Evolutionary conservation across 805 yeast species (phyloP).

Genomic region (Lachancea kluyveri): DNA sequence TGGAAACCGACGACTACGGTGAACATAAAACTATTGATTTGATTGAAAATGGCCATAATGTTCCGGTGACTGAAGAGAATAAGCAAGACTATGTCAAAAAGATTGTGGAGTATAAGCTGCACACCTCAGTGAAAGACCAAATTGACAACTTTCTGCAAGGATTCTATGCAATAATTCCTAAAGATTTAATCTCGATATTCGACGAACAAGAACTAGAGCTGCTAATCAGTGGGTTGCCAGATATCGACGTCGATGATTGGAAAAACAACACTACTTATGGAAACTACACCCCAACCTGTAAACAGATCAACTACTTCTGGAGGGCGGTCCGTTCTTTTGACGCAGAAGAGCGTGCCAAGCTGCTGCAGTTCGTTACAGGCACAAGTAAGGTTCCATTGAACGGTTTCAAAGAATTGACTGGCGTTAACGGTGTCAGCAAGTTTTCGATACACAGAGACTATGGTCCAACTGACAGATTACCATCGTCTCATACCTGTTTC

Average conservation of each 20-base stretch:
- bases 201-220: conserved; percentile 95
- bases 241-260: conserved; percentile 96
- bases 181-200: conserved; percentile 76
- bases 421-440: conserved; percentile 78
- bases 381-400: conserved; percentile 92
- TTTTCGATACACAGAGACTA: conserved; percentile 88
- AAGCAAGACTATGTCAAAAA: conserved; percentile 81
- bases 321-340: conserved; percentile 93
- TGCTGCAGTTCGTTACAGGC: conserved; percentile 94
- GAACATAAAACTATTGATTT: conserved; percentile 80
- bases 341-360: conserved; percentile 86
- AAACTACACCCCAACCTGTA: conserved; percentile 75
- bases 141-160: conserved; percentile 81
- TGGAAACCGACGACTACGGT: conserved; percentile 91
- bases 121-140: conserved; percentile 79
- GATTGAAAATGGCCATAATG: conserved; percentile 72
- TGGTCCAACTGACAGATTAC: conserved; percentile 78
- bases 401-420: conserved; percentile 86
- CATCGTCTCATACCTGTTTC: conserved; percentile 95
- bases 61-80: conserved; percentile 84
- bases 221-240: conserved; percentile 90
- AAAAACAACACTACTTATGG: conserved; percentile 73
- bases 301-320: conserved; percentile 97
- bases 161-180: conserved; percentile 84
- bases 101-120: conserved; percentile 82